These are phyloP conservation scores for Jamesozyma piceae DNA, from an alignment of 805 yeast genomes.

Conservation along the genomic window DNA sequence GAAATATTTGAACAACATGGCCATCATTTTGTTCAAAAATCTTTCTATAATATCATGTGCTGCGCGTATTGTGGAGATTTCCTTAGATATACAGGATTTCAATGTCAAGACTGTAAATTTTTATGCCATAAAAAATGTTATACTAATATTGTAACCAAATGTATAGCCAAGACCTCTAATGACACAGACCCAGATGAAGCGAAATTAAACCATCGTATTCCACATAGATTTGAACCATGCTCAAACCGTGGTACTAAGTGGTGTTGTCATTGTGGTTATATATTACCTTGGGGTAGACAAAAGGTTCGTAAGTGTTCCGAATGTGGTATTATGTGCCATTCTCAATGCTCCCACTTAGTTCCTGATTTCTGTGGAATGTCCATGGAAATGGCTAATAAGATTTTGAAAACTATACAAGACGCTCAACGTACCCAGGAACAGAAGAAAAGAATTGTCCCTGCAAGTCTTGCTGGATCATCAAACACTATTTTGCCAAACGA, in stretches of 20 bases:
- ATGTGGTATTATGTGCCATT: constrained; percentile 92
- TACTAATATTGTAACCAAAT: constrained; percentile 70
- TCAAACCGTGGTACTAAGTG: constrained; percentile 93
- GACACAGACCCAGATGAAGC: constrained; percentile 65
- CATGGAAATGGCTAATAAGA: constrained; percentile 91
- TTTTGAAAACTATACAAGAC: constrained; percentile 71
- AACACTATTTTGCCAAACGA: neutral
- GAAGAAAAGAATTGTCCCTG: constrained; percentile 5
- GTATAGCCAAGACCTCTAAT: constrained; percentile 67
- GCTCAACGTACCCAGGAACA: constrained; percentile 40
- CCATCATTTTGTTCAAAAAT: constrained; percentile 91
- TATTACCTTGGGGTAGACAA: constrained; percentile 89
- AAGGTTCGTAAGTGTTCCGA: constrained; percentile 86
- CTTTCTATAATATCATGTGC: constrained; percentile 90
- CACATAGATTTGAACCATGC: constrained; percentile 90
- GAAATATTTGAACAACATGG: constrained; percentile 93
- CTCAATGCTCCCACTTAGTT: constrained; percentile 84
- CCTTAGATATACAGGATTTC: constrained; percentile 75
- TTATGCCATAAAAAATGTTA: constrained; percentile 76
- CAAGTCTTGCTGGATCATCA: neutral
- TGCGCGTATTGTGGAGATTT: constrained; percentile 97
- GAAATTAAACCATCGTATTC: constrained; percentile 88
- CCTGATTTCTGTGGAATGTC: constrained; percentile 99
- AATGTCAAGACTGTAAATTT: constrained; percentile 77
- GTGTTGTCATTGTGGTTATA: constrained; percentile 99